phyloP scores from a whole-genome alignment of 1,284 basidiomycete genomes.

The Heterobasidion occidentale region DNA sequence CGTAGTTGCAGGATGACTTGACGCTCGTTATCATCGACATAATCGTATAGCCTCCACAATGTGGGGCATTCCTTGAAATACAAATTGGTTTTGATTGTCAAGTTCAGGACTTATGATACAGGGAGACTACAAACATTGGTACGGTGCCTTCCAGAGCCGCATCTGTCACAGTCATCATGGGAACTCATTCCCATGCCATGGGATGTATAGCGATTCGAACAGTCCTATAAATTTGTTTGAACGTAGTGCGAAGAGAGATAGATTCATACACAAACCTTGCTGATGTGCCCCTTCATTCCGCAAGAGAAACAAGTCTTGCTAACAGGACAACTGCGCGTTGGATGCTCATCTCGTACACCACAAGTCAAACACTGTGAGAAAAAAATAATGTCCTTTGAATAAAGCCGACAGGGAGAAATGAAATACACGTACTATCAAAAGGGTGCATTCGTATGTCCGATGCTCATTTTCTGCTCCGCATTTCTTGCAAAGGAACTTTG shows the following conservation, averaged over 20 bases:
- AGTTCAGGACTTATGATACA: not conserved
- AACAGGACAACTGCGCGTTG: conserved; percentile 77
- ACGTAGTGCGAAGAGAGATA: not conserved
- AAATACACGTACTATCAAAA: conserved; percentile 49
- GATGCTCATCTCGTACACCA: conserved; percentile 80
- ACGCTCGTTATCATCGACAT: conserved; percentile 53
- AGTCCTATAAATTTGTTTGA: conserved; percentile 42
- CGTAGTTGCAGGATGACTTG: conserved; percentile 39
- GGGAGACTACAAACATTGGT: conserved; percentile 46
- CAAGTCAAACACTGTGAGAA: conserved; percentile 76
- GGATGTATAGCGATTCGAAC: conserved; percentile 54
- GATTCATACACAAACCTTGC: conserved; percentile 38
- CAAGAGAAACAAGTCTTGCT: conserved; percentile 82
- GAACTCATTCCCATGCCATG: conserved; percentile 18
- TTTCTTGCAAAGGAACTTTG: conserved; percentile 56
- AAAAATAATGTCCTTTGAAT: not conserved
- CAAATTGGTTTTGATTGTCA: not conserved
- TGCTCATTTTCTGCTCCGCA: conserved; percentile 68
- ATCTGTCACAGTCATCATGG: conserved; percentile 63
- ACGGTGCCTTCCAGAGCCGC: conserved; percentile 63
- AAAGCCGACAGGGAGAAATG: not conserved
- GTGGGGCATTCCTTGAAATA: conserved; percentile 72
- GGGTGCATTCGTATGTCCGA: conserved; percentile 52
- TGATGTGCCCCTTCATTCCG: conserved; percentile 83
- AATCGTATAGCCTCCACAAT: conserved; percentile 83